Conservation (phyloP, 176 grass and related monocot genomes). For the Chrysopogon serrulatus region DNA sequence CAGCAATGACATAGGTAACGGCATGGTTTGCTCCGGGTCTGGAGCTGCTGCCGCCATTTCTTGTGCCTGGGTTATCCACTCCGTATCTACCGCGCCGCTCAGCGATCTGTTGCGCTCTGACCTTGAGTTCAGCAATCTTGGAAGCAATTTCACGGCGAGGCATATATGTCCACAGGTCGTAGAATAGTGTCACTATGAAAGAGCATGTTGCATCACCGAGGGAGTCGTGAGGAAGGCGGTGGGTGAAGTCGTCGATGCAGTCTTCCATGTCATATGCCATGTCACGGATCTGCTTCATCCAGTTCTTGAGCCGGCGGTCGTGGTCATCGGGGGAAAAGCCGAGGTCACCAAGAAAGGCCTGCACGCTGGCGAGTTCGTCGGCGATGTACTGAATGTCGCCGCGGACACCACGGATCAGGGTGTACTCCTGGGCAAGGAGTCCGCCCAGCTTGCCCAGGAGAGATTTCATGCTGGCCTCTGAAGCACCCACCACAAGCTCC, state of each 20-base stretch:
- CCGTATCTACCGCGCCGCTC: too few relatives aligned
- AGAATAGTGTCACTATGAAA: neutral
- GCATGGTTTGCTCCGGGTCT: neutral
- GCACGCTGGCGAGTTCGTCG: too few relatives aligned
- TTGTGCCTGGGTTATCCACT: neutral
- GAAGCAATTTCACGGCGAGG: neutral
- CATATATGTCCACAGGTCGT: neutral
- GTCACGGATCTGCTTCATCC: too few relatives aligned
- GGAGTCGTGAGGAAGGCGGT: neutral
- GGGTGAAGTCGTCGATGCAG: too few relatives aligned
- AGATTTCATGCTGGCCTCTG: neutral
- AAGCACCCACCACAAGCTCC: constrained; percentile 6
- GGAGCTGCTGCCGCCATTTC: neutral
- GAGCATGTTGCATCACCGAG: neutral
- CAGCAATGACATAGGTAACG: neutral
- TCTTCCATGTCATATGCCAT: too few relatives aligned
- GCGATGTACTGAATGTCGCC: too few relatives aligned
- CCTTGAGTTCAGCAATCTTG: neutral
- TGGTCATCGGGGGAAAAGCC: too few relatives aligned
- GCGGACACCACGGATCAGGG: too few relatives aligned
- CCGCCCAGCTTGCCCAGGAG: neutral
- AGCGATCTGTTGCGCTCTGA: neutral
- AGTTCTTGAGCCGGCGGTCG: too few relatives aligned
- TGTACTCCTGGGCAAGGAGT: too few relatives aligned
- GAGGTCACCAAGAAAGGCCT: too few relatives aligned